Conservation (phyloP, 176 grass and related monocot species). For the Eremochloa ophiuroides region DNA sequence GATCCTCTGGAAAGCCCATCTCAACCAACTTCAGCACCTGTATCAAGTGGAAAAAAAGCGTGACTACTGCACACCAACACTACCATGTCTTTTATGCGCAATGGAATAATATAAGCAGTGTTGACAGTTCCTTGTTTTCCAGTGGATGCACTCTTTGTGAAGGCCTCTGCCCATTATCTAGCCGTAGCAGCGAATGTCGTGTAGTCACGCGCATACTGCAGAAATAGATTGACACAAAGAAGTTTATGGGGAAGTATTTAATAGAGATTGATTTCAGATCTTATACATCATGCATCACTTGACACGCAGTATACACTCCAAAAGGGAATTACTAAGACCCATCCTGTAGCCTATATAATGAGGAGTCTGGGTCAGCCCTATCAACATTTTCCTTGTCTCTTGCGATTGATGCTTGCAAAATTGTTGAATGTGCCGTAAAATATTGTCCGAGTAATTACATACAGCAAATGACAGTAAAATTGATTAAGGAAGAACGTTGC, state of each 20-base stretch:
- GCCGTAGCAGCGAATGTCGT: conserved; percentile 62
- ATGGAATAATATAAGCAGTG: not conserved
- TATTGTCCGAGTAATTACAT: not conserved
- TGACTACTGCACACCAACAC: not conserved
- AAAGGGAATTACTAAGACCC: not conserved
- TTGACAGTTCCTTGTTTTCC: conserved; percentile 71
- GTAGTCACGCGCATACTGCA: conserved; percentile 64
- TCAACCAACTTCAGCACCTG: conserved; percentile 86
- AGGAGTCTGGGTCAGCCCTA: not conserved
- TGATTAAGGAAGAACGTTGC: not conserved
- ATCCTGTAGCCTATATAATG: conserved; percentile 5
- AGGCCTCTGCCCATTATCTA: conserved; percentile 83
- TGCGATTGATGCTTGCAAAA: not conserved
- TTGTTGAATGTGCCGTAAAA: not conserved
- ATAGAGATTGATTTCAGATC: not conserved
- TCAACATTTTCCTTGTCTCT: not conserved
- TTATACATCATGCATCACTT: not conserved
- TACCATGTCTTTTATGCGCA: not conserved
- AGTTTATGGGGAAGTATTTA: not conserved
- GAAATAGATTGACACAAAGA: conserved; percentile 8
- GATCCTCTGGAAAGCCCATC: conserved; percentile 88
- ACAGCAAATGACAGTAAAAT: not conserved
- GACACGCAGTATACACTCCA: not conserved
- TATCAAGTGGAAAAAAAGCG: conserved; percentile 5
- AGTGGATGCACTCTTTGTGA: conserved; percentile 64